Percentiles rank a stretch among this genome's conserved stretches.
These are phyloP conservation scores for Aspergillus ochraceoroseus DNA, from an alignment of 2,329 filamentous ascomycete species.

Conservation along the genomic window DNA sequence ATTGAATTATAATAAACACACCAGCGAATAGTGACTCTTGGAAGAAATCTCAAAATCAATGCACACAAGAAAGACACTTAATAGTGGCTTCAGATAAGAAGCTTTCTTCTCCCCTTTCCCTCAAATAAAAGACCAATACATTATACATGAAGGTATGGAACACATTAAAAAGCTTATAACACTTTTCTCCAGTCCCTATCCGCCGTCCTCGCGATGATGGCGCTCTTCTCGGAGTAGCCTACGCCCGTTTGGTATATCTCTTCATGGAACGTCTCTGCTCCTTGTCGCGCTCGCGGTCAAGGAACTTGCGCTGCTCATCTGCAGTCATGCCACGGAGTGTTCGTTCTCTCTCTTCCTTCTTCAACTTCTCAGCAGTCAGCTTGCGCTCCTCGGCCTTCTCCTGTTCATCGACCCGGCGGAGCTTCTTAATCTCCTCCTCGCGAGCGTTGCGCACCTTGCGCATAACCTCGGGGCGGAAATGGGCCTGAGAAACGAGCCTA, in stretches of 20 bases:
- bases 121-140: constrained; percentile 22
- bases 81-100: neutral
- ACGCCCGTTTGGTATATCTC: constrained; percentile 55
- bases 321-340: constrained; percentile 71
- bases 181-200: constrained; percentile 13
- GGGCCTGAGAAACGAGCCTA: constrained; percentile 66
- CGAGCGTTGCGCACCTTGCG: constrained; percentile 77
- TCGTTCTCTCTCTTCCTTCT: constrained; percentile 84
- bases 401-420: constrained; percentile 73
- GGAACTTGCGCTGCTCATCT: constrained; percentile 79
- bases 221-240: constrained; percentile 13
- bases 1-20: constrained; percentile 3
- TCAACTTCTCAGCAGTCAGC: constrained; percentile 54
- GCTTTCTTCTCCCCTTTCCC: constrained; percentile 1
- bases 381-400: constrained; percentile 60
- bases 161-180: constrained; percentile 18
- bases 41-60: neutral
- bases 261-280: constrained; percentile 60
- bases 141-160: constrained; percentile 23
- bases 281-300: constrained; percentile 75
- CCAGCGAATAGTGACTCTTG: neutral
- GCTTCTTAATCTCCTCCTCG: constrained; percentile 72
- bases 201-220: neutral
- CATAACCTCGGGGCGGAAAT: constrained; percentile 85
- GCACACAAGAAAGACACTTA: constrained; percentile 3